These are phyloP conservation scores for Tylopilus orsonianus DNA, from an alignment of 1,284 basidiomycete species.

Conservation along the genomic window DNA sequence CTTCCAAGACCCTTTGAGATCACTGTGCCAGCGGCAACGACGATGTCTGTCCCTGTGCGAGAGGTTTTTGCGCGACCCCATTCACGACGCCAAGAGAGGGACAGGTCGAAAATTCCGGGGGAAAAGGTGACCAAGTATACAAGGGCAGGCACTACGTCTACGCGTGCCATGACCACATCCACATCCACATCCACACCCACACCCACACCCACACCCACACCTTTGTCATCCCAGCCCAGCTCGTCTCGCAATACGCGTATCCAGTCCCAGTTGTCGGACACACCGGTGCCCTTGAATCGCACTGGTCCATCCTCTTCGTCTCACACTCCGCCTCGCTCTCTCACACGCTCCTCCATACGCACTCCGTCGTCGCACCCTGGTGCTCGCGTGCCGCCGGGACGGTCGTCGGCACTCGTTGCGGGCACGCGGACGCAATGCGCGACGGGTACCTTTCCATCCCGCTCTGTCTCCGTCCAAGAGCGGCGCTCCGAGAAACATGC, in stretches of 20 bases:
- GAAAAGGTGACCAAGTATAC: background rate
- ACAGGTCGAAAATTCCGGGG: background rate
- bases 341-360: background rate
- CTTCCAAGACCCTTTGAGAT: slow-evolving; percentile 28
- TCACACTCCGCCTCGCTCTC: slow-evolving; percentile 1
- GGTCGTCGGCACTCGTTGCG: background rate
- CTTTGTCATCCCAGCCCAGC: background rate
- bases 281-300: background rate
- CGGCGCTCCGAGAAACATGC: slow-evolving; percentile 13
- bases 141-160: too few species aligned
- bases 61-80: slow-evolving; percentile 5
- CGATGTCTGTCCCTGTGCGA: slow-evolving; percentile 1
- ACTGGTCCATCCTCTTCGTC: slow-evolving; percentile 1
- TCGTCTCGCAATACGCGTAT: background rate
- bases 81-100: background rate
- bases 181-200: too few species aligned
- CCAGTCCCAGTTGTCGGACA: slow-evolving; percentile 4
- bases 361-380: background rate
- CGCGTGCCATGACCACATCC: too few species aligned
- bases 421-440: background rate
- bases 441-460: background rate
- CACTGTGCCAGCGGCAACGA: slow-evolving; percentile 9
- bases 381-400: background rate
- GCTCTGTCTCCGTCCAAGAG: slow-evolving; percentile 5
- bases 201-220: too few species aligned